phyloP scores from a whole-genome alignment of 352 stramenopile genomes.

The Pythium brachiatum region DNA sequence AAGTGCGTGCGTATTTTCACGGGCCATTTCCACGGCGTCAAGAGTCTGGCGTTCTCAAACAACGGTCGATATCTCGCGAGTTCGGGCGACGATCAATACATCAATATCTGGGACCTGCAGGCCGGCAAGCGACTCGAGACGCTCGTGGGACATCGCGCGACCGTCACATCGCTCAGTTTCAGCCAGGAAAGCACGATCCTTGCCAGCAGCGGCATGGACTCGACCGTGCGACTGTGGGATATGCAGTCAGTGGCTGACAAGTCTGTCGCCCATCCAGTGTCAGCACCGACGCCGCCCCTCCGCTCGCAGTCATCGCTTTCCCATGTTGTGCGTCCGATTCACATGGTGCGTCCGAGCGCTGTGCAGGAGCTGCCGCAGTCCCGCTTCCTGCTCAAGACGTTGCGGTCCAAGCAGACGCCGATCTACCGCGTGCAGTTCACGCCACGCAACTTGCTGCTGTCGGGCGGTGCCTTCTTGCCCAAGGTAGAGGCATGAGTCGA shows the following conservation, averaged over 20 bases:
- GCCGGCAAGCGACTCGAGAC: conserved; percentile 84
- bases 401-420: conserved; percentile 83
- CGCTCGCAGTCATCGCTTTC: conserved; percentile 21
- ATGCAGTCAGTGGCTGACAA: conserved; percentile 76
- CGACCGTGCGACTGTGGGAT: conserved; percentile 81
- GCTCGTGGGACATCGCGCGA: conserved; percentile 71
- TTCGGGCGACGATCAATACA: conserved; percentile 84
- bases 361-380: conserved; percentile 62
- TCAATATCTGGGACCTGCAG: conserved; percentile 95
- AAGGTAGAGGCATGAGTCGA: conserved; percentile 41
- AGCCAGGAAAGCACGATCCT: conserved; percentile 77
- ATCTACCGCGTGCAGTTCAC: conserved; percentile 85
- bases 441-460: conserved; percentile 74
- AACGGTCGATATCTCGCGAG: conserved; percentile 89
- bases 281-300: not conserved
- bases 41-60: conserved; percentile 86
- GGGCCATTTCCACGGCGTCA: conserved; percentile 88
- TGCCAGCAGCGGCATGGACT: conserved; percentile 72
- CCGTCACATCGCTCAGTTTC: conserved; percentile 74
- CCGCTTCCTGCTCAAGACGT: conserved; percentile 78
- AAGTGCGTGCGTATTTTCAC: conserved; percentile 92
- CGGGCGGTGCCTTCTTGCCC: conserved; percentile 62
- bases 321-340: conserved; percentile 48
- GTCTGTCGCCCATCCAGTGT: conserved; percentile 19
- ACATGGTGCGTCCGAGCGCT: conserved; percentile 49